These are phyloP conservation scores for Cicer pinnatifidum DNA, from an alignment of 306 rosid genomes.

Conservation along the genomic window DNA sequence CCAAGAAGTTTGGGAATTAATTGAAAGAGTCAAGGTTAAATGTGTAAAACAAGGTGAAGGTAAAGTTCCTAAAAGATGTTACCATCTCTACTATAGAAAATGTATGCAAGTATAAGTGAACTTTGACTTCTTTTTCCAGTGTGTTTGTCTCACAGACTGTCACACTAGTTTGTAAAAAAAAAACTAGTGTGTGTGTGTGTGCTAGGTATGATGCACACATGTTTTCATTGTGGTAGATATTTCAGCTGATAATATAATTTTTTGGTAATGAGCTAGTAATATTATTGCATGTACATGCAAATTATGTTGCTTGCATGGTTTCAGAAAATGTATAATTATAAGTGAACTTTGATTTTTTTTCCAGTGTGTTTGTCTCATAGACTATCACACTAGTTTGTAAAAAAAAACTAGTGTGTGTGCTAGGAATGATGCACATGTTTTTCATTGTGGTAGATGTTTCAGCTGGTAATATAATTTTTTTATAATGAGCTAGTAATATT, in stretches of 20 bases:
- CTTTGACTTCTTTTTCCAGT: background rate
- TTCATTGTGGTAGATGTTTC: background rate
- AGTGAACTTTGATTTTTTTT: too few relatives aligned
- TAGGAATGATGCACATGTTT: background rate
- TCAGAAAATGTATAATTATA: too few relatives aligned
- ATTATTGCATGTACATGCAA: background rate
- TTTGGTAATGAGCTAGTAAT: background rate
- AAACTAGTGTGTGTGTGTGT: background rate
- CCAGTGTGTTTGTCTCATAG: too few relatives aligned
- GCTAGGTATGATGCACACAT: background rate
- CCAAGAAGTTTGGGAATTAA: constrained; percentile 59
- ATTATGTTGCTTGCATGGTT: background rate
- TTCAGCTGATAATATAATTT: background rate
- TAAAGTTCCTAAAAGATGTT: constrained; percentile 35
- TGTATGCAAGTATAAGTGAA: constrained; percentile 31
- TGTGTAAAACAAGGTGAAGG: constrained; percentile 28
- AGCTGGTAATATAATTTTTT: background rate
- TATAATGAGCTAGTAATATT: background rate
- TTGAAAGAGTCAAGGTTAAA: background rate
- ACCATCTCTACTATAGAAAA: constrained; percentile 34
- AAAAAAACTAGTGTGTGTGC: too few relatives aligned
- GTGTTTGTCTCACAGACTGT: constrained; percentile 11
- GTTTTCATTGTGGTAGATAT: background rate
- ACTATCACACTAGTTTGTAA: too few relatives aligned
- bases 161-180: constrained; percentile 37